Conservation (phyloP, 345 rosid species). For the Physaria fendleri region DNA sequence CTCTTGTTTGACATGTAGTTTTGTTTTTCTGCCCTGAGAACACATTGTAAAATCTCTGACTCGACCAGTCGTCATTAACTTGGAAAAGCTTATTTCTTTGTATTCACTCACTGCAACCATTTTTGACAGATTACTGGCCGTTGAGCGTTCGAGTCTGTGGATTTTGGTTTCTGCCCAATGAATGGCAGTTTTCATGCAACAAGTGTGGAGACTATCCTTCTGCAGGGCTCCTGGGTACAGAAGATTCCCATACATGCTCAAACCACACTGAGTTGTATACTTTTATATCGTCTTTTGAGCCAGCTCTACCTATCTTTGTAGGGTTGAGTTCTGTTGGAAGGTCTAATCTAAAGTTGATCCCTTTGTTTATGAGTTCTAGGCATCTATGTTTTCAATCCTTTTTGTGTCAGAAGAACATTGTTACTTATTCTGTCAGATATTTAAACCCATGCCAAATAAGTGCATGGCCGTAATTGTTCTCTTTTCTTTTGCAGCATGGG, state of each 20-base stretch:
- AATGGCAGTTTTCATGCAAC: slow-evolving; percentile 84
- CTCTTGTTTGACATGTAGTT: background rate
- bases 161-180: slow-evolving; percentile 77
- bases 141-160: slow-evolving; percentile 62
- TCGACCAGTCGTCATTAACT: background rate
- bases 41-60: background rate
- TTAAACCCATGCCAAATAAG: background rate
- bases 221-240: slow-evolving; percentile 23
- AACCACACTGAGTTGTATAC: slow-evolving; percentile 49
- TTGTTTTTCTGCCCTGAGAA: background rate
- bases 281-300: slow-evolving; percentile 40
- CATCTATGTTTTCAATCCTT: background rate
- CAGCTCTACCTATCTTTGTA: slow-evolving; percentile 49
- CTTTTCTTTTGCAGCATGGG: slow-evolving; percentile 53
- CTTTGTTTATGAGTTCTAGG: slow-evolving; percentile 7
- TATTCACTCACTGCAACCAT: slow-evolving; percentile 19
- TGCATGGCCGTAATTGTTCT: background rate
- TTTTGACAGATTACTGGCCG: slow-evolving; percentile 79
- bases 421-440: background rate
- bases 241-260: slow-evolving; percentile 37
- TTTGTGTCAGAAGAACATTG: background rate
- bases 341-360: slow-evolving; percentile 35
- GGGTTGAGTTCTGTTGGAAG: slow-evolving; percentile 84
- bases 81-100: background rate
- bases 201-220: slow-evolving; percentile 46